Evolutionary conservation across 768 basidiomycete genomes (phyloP).

Genomic region (Cystofilobasidium bisporidii): DNA sequence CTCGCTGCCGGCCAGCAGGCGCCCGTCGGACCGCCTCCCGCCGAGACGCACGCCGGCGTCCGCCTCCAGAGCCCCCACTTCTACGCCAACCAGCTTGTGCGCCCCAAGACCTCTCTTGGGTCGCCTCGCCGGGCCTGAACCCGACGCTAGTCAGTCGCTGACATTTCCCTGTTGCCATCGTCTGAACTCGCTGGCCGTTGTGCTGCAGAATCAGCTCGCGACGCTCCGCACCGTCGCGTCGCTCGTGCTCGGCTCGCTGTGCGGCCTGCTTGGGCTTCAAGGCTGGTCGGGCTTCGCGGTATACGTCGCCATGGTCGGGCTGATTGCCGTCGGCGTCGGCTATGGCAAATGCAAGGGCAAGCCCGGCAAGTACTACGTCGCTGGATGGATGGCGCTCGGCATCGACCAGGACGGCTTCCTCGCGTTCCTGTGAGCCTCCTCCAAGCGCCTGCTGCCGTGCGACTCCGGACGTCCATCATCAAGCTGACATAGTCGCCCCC

Average conservation of each 20-base stretch:
- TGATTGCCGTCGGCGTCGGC: neutral
- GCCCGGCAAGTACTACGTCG: neutral
- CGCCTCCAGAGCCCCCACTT: neutral
- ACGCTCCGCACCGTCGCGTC: neutral
- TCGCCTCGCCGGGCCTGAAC: too few species aligned
- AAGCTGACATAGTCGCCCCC: too few species aligned
- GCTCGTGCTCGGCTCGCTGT: neutral
- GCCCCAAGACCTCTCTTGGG: too few species aligned
- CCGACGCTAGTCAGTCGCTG: too few species aligned
- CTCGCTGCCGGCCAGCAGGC: conserved; percentile 2
- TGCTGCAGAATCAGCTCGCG: neutral
- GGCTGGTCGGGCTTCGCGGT: neutral
- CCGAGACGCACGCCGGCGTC: neutral
- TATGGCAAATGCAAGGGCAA: neutral
- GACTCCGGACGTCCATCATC: too few species aligned
- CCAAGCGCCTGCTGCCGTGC: neutral
- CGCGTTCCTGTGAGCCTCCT: conserved; percentile 5
- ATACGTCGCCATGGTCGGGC: neutral
- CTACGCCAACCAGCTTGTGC: neutral
- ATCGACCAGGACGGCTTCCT: neutral
- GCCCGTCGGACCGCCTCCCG: neutral
- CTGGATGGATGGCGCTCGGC: neutral
- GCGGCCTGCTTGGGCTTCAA: conserved; percentile 1
- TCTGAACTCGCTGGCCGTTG: neutral
- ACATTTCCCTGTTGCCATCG: neutral